These are phyloP conservation scores for Terfezia claveryi DNA, from an alignment of 495 filamentous ascomycete species.

Conservation along the genomic window DNA sequence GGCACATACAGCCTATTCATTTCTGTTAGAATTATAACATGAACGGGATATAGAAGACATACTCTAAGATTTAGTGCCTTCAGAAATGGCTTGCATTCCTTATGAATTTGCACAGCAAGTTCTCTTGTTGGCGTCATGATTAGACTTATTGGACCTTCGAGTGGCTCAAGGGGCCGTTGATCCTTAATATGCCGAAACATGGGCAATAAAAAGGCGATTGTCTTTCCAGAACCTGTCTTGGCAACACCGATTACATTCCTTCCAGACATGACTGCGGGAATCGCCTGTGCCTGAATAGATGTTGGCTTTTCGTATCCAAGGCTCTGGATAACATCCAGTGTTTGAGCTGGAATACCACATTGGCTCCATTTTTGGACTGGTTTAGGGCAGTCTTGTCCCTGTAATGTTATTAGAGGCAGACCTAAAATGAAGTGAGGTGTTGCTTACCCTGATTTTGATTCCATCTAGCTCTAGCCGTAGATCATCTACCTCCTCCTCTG, in stretches of 20 bases:
- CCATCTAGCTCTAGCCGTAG: slow-evolving; percentile 75
- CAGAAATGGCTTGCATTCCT: slow-evolving; percentile 80
- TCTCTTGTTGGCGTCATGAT: slow-evolving; percentile 93
- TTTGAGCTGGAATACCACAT: slow-evolving; percentile 68
- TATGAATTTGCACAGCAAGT: slow-evolving; percentile 80
- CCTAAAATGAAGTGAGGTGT: background rate
- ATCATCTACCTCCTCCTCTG: slow-evolving; percentile 59
- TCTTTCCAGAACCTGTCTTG: slow-evolving; percentile 98
- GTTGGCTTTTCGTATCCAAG: slow-evolving; percentile 79
- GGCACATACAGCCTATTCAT: slow-evolving; percentile 47
- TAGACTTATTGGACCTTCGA: slow-evolving; percentile 70
- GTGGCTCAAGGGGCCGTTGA: slow-evolving; percentile 56
- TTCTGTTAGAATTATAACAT: slow-evolving; percentile 6
- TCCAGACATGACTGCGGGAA: slow-evolving; percentile 89
- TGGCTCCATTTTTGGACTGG: slow-evolving; percentile 94
- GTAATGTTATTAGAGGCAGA: background rate
- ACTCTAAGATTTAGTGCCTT: slow-evolving; percentile 70
- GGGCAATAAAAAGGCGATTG: slow-evolving; percentile 77
- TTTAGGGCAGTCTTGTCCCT: slow-evolving; percentile 65
- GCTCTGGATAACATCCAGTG: slow-evolving; percentile 63
- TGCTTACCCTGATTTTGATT: slow-evolving; percentile 50
- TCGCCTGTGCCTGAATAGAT: slow-evolving; percentile 83
- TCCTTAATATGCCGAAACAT: slow-evolving; percentile 98
- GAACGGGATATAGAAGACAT: background rate
- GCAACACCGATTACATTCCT: slow-evolving; percentile 91